Base-by-base conservation (phyloP, 257 asterid species). In the Handroanthus guayacan region DNA sequence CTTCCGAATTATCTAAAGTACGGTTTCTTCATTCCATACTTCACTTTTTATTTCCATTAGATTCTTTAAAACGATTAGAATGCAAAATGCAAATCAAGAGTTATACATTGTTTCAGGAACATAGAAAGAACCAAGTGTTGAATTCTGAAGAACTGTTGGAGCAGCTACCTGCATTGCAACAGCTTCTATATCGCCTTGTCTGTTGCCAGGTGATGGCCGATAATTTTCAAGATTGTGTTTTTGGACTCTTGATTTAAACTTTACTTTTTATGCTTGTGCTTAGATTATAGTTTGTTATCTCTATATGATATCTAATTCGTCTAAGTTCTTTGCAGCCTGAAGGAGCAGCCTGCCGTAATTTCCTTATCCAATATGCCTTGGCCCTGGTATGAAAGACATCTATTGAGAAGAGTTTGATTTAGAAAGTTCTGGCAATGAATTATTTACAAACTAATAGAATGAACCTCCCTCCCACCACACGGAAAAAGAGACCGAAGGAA, bases 101-200 rank as follows among this genome's bases (percentile, higher is more conserved):
- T 7, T 37, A 3, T 18, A 51, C 78, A 5, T 44, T 45, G 5
- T 56, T 44, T 68, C 74, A 90, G 94, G 87, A 67, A 13, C 85
- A 84, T 3, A 82, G 90, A 69, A 89, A 80, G 78, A 84, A 89
- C 50, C 82, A 88, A 12, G 72, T 67, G 62, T 43, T 85, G 89
- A 86, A 67, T 55, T 78, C 86, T 37, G 87, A 86, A 20, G 86
- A 88, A 78, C 69, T 92, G 75, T 72, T 94, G 81, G 90, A 81
- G 74, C 94, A 91, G 70, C 89, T 94, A 25, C 99, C 99, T 61
- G 77, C 88, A 57, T 74, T 92, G 83, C 99, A 94, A 60, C 95
- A 91, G 73, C 96, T 94, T 78, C 85, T 94, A 9, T 86, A 79
- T 76, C 94, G 97, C 67, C 85, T 94, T 10, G 75, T 92, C 20